Percentiles rank a stretch among this genome's conserved stretches.
Evolutionary conservation across 495 filamentous ascomycete genomes (phyloP).

Genomic region (Patellaria atrata): DNA sequence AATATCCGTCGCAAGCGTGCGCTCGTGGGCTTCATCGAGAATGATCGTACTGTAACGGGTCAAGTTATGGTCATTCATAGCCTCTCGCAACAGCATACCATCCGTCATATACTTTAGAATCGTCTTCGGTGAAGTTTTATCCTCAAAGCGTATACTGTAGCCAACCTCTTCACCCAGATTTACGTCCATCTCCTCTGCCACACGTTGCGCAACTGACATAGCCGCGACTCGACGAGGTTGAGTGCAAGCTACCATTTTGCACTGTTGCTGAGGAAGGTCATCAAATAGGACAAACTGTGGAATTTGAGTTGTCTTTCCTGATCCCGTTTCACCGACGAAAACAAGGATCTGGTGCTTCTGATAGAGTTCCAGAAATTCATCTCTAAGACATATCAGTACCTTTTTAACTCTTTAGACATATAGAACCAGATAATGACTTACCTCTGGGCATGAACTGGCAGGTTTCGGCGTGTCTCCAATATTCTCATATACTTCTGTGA

Average conservation of each 20-base stretch:
- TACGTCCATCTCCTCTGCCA: constrained; percentile 93
- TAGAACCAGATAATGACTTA: constrained; percentile 26
- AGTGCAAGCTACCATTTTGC: constrained; percentile 91
- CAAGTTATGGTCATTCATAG: constrained; percentile 91
- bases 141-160: constrained; percentile 98
- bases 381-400: constrained; percentile 32
- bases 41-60: constrained; percentile 94
- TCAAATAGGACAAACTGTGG: constrained; percentile 97
- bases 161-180: constrained; percentile 88
- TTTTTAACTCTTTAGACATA: not conserved
- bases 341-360: constrained; percentile 90
- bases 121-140: constrained; percentile 80
- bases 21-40: constrained; percentile 94
- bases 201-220: constrained; percentile 98
- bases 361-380: constrained; percentile 86
- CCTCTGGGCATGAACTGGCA: constrained; percentile 86
- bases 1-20: constrained; percentile 89
- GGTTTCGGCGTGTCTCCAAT: constrained; percentile 61
- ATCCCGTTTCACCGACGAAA: constrained; percentile 98
- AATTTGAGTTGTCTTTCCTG: constrained; percentile 97
- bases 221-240: constrained; percentile 96
- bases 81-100: constrained; percentile 95
- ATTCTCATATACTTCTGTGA: constrained; percentile 82
- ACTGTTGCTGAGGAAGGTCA: constrained; percentile 72
- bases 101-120: constrained; percentile 99